Base-by-base conservation (phyloP, 2,329 filamentous ascomycete genomes). In the Xylaria multiplex region DNA sequence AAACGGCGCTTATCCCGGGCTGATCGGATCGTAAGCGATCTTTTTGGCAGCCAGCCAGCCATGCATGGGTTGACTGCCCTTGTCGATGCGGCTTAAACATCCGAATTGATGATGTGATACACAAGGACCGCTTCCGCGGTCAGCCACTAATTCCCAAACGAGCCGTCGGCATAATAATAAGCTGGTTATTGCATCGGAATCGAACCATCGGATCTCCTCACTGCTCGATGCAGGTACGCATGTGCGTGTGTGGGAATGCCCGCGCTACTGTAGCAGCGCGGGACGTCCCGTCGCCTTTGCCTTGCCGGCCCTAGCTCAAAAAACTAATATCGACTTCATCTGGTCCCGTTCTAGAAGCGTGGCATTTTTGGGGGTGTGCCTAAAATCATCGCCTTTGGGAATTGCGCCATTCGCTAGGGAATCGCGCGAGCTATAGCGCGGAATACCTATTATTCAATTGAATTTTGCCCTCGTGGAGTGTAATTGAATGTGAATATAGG, bases 251-350 rank as follows among this genome's bases (percentile, higher is more conserved):
- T 14, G 40, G 40, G 40, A 42, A 30, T 30, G 46, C 32, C 43
- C 43, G 35, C 32, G 22, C 54, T 50, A 49, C 16, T 3, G 49
- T 42, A 9, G 46, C 24, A 43, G n/a, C 14, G 42, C 62, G 62
- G 62, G 55, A 64, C 62, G 55, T 54, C 16, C 62, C 62, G 62
- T 50, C 27, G 19, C 7, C 40, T 30, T 50, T 19, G 19, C 7
- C 40, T 30, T 46, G 32, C 53, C 11, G 27, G 19, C 45, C 22
- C 43, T 55, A 55, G 53, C 53, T 55, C 53, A 2, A 45, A 24
- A 9, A 43, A 45, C 37, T 55, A 55, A 42, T 43, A 30, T 55
- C 37, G 30, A 55, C 37, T 22, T 43, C 22, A 22, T 16, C 14
- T 16, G 37, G 37, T 40, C 22, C 9, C 13, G 35, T 37, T 37